phyloP scores from a whole-genome alignment of 2,329 filamentous ascomycete genomes.

The Neofusicoccum laricinum region DNA sequence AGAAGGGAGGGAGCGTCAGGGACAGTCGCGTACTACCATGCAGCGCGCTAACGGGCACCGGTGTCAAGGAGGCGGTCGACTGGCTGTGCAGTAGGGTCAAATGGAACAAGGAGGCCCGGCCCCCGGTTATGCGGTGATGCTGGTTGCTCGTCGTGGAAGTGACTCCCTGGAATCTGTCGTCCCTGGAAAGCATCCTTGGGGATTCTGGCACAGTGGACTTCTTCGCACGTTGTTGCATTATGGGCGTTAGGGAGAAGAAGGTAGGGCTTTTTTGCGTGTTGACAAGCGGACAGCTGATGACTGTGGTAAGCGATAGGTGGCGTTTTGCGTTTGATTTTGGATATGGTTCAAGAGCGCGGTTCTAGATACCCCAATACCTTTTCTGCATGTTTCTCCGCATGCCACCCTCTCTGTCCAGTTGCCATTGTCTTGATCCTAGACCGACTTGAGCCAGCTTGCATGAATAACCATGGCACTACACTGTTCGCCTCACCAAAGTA shows the following conservation, averaged over 20 bases:
- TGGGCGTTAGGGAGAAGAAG: not conserved
- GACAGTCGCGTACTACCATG: slow-evolving; percentile 90
- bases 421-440: not conserved
- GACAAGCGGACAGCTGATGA: not conserved
- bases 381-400: not conserved
- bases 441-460: not conserved
- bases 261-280: not conserved
- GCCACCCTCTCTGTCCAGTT: not conserved
- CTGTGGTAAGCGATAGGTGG: not conserved
- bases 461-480: not conserved
- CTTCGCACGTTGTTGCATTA: not conserved
- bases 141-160: not conserved
- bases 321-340: not conserved
- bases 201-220: not conserved
- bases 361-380: slow-evolving; percentile 5
- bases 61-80: slow-evolving; percentile 93
- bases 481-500: too few species aligned
- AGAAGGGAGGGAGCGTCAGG: slow-evolving; percentile 79
- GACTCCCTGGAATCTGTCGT: not conserved
- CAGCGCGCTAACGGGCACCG: slow-evolving; percentile 78
- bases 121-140: slow-evolving; percentile 82
- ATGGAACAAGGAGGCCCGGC: slow-evolving; percentile 93
- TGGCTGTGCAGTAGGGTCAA: slow-evolving; percentile 90
- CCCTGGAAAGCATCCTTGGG: not conserved
- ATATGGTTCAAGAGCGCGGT: not conserved